Evolutionary conservation across 352 stramenopile genomes (phyloP).

Genomic region (Globisporangium nagaii): DNA sequence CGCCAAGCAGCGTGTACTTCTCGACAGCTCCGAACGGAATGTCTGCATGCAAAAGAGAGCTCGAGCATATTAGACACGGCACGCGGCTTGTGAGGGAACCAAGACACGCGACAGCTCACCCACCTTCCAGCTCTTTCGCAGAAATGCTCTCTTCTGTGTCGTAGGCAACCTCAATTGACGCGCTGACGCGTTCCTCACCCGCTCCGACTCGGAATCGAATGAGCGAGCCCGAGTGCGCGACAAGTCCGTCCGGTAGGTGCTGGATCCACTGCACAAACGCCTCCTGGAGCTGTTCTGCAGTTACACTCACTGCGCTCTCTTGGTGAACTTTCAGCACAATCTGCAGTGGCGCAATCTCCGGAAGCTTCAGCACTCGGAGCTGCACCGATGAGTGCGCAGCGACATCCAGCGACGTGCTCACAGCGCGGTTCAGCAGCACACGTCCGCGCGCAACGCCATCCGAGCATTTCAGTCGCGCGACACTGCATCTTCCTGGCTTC

Average conservation of each 20-base stretch:
- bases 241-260: conserved; percentile 6
- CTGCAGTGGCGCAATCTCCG: conserved; percentile 25
- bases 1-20: conserved; percentile 54
- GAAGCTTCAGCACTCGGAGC: conserved; percentile 50
- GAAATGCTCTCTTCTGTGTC: conserved; percentile 34
- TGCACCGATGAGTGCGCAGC: conserved; percentile 18
- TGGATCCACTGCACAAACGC: conserved; percentile 30
- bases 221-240: conserved; percentile 31
- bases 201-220: conserved; percentile 13
- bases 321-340: conserved; percentile 24
- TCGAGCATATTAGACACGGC: no score
- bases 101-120: background rate
- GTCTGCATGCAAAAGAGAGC: conserved; percentile 20
- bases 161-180: conserved; percentile 33
- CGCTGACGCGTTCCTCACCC: conserved; percentile 15
- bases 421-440: conserved; percentile 30
- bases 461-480: conserved; percentile 39
- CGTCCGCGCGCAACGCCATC: conserved; percentile 23
- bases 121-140: conserved; percentile 47
- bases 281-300: conserved; percentile 15
- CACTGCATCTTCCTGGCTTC: conserved; percentile 15
- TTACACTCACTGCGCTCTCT: background rate
- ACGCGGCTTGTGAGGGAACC: no score
- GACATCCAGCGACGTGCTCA: conserved; percentile 14
- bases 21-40: conserved; percentile 45